These are phyloP conservation scores for Chamaenerion angustifolium DNA, from an alignment of 345 rosid genomes.

Conservation along the genomic window DNA sequence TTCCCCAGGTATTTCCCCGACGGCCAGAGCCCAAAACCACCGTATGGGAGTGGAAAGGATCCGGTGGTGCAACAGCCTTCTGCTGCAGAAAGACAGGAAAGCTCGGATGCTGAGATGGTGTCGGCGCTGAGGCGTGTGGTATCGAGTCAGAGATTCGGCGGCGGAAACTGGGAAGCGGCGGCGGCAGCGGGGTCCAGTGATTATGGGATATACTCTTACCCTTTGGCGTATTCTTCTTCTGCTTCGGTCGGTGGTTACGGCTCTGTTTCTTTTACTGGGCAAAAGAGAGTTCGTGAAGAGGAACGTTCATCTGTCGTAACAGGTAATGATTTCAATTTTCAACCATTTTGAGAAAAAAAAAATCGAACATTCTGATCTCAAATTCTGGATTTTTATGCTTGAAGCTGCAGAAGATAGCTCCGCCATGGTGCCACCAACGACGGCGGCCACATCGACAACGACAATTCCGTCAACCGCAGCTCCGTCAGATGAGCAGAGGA, in stretches of 20 bases:
- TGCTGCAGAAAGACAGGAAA: background rate
- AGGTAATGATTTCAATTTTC: no score
- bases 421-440: background rate
- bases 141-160: slow-evolving; percentile 1
- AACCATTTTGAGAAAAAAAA: no score
- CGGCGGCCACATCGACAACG: background rate
- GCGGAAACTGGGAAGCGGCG: background rate
- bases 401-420: slow-evolving; percentile 2
- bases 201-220: background rate
- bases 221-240: background rate
- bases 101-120: slow-evolving; percentile 11
- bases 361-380: background rate
- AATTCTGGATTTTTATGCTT: background rate
- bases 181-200: background rate
- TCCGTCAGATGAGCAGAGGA: slow-evolving; percentile 5
- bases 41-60: background rate
- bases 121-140: slow-evolving; percentile 11
- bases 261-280: background rate
- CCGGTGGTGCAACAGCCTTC: background rate
- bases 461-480: slow-evolving; percentile 1
- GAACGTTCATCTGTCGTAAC: no score
- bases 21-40: background rate
- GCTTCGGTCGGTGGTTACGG: background rate
- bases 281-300: background rate
- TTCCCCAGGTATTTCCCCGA: slow-evolving; percentile 1